Evolutionary conservation across 768 basidiomycete species (phyloP), one percentile per base, ranked within the genome.

Genomic region (Steccherinum ochraceum): DNA sequence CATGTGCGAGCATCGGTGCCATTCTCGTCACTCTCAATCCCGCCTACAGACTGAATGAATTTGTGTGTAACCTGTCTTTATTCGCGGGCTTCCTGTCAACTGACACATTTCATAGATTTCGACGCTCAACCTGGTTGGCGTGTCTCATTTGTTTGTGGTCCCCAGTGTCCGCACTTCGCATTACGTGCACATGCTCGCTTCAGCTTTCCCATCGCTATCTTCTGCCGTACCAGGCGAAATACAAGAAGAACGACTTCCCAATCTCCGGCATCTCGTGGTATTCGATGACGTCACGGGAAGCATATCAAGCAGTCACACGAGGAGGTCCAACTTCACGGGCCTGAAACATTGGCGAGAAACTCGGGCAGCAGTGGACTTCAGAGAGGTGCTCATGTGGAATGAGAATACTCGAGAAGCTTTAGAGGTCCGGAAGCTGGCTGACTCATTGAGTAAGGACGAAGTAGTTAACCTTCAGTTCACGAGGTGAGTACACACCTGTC

Each of bases 391-490:
- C 25, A 67, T 88, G 2, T 91, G 88, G 87, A 65, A 75, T 50
- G 79, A 83, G 59, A 76, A 76, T 52, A 62, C 67, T 0, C 56
- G 49, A 27, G 80, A 83, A 60, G 63, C 58, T 21, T 60, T 62
- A 27, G 49, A 70, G 18, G 75, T 83, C 45, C 67, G 69, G 47
- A 69, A 75, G n/a, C 67, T 76, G 2, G 58, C 61, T 30, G 52
- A 55, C 18, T 69, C 70, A 2, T 58, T 84, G 49, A 48, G 73
- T 5, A 76, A 79, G 40, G 80, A 88, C 51, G 89, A 92, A 24
- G 72, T 90, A 3, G 81, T 90, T 45, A 93, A 89, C 59, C 58
- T 93, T 51, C 89, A 93, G 60, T 93, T 91, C 60, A 92, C 89
- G 25, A 91, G 88, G 87, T 86, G 53, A 24, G n/a, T 25, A n/a